These are phyloP conservation scores for Stylosanthes scabra DNA, from an alignment of 331 rosid species.

Conservation along the genomic window DNA sequence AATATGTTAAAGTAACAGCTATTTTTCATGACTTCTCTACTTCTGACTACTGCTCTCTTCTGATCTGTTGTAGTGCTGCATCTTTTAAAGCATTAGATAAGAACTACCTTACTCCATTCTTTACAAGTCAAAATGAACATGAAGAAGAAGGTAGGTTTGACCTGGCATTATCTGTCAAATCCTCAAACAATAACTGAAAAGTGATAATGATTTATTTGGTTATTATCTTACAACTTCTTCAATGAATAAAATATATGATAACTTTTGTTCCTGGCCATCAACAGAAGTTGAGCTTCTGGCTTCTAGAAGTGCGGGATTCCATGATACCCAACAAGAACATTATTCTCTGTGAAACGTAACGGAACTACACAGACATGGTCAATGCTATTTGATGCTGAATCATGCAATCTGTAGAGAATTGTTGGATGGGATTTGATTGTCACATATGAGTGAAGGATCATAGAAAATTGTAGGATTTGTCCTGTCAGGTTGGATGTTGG, in stretches of 20 bases:
- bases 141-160: slow-evolving; percentile 46
- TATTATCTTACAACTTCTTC: no score
- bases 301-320: slow-evolving; percentile 37
- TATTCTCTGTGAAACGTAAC: slow-evolving; percentile 26
- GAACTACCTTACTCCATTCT: slow-evolving; percentile 88
- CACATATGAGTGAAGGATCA: background rate
- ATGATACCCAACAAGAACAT: slow-evolving; percentile 25
- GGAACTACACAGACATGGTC: slow-evolving; percentile 7
- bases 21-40: background rate
- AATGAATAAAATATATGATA: background rate
- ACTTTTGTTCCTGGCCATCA: slow-evolving; percentile 9
- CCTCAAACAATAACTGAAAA: background rate
- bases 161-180: slow-evolving; percentile 13
- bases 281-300: slow-evolving; percentile 59
- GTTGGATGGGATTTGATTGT: background rate
- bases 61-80: slow-evolving; percentile 61
- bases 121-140: slow-evolving; percentile 81
- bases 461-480: slow-evolving; percentile 22
- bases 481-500: background rate
- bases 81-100: slow-evolving; percentile 79
- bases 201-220: no score
- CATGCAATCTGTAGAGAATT: slow-evolving; percentile 27
- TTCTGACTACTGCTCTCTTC: slow-evolving; percentile 28
- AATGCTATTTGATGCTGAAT: slow-evolving; percentile 32
- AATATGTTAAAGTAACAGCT: no score